Base-by-base conservation (phyloP, 2,329 filamentous ascomycete genomes). In the Fusarium floridanum region DNA sequence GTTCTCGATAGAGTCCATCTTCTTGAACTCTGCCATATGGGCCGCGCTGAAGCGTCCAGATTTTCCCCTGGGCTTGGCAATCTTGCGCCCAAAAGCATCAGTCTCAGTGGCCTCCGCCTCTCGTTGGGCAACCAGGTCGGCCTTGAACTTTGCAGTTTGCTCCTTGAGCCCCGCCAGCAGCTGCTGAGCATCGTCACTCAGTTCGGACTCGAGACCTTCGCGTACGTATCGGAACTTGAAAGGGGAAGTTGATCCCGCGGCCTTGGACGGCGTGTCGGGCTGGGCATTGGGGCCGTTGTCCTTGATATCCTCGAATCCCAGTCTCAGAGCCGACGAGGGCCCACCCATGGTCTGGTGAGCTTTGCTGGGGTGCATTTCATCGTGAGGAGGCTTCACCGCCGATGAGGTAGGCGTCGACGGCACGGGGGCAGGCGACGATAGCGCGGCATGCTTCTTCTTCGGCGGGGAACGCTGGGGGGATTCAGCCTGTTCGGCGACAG, bases 1-100 rank as follows among this genome's bases (percentile, higher is more conserved):
- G 72, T 92, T 92, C 50, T 91, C 94, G 80, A 98, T 98, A 2
- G 95, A 98, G 81, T 98, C 95, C 96, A 98, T 98, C 87, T 97
- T 98, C 84, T 94, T 94, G 85, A 98, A 98, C 79, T 96, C 90
- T 60, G 92, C 91, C 90, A 94, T 93, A 81, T 98, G 96, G 41
- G 90, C 91, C 72, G 95, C 92, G 81, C 94, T 98, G 84, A 92
- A 98, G 55, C 96, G 92, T 59, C 91, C 86, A 61, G 91, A 89
- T 81, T 92, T 95, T 76, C 94, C 92, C 84, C 92, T 97, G 14
- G 95, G 91, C 75, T 91, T 91, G 8, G 93, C 95, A 79, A 97
- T 93, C 82, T 91, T 94, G 75, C 96, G 92, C 41, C 83, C 84
- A 17, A 83, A 80, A 37, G 79, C 72, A 45, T 87, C 86, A 3